These are phyloP conservation scores for Mycena maculata DNA, from an alignment of 768 basidiomycete genomes.

Conservation along the genomic window DNA sequence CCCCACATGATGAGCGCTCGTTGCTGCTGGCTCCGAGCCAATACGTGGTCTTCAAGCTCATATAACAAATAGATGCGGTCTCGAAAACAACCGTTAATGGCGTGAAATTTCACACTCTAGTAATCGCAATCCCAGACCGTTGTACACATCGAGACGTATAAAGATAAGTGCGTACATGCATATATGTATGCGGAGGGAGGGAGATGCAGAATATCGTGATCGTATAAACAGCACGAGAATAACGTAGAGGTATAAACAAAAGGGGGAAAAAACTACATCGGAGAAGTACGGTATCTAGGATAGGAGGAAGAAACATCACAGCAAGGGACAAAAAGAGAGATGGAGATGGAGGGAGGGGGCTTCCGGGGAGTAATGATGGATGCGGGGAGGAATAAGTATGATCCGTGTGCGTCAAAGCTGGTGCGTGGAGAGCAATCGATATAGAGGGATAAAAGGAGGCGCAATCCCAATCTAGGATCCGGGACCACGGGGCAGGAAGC, in stretches of 20 bases:
- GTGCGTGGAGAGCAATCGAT: slow-evolving; percentile 5
- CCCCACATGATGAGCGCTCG: too few species aligned
- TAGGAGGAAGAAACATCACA: slow-evolving; percentile 3
- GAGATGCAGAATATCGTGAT: not conserved
- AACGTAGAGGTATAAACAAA: slow-evolving; percentile 13
- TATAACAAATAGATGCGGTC: too few species aligned
- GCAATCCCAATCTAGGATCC: not conserved
- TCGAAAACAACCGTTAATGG: too few species aligned
- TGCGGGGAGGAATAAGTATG: not conserved
- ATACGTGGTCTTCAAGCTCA: too few species aligned
- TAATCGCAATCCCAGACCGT: not conserved
- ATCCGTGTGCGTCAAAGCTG: slow-evolving; percentile 20
- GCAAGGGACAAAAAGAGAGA: slow-evolving; percentile 2
- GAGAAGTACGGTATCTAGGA: slow-evolving; percentile 20
- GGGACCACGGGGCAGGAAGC: not conserved
- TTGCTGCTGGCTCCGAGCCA: too few species aligned
- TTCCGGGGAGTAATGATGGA: too few species aligned
- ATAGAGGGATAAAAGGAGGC: not conserved
- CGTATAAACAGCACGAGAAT: too few species aligned
- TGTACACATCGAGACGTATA: not conserved
- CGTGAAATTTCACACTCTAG: not conserved
- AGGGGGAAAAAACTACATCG: not conserved
- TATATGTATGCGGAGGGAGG: not conserved
- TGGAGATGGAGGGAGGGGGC: not conserved
- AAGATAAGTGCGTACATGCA: not conserved